A percentile compares a stretch with the other conserved stretches of the same genome.
These are phyloP conservation scores for Eucalyptus rudis DNA, from an alignment of 345 rosid species.

Conservation along the genomic window DNA sequence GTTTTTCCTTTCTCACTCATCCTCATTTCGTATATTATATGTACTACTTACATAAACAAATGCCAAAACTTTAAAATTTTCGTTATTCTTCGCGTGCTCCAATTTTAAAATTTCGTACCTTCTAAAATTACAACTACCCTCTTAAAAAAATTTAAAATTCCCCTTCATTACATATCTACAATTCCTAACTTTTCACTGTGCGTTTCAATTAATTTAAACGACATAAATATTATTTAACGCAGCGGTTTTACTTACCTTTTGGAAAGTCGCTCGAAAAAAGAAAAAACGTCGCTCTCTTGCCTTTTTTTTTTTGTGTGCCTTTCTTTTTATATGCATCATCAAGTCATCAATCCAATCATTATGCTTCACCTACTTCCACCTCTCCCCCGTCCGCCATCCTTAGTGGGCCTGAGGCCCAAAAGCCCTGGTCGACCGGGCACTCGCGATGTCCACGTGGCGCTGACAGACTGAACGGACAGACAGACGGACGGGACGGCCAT, in stretches of 20 bases:
- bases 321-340: background rate
- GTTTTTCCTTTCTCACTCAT: background rate
- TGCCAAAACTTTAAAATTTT: too few relatives aligned
- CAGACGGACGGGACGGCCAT: background rate
- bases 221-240: background rate
- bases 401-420: background rate
- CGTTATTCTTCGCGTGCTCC: accelerated
- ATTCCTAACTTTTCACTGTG: background rate
- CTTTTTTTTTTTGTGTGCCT: background rate
- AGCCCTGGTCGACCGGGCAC: background rate
- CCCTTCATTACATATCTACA: background rate
- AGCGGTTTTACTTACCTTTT: background rate
- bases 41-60: background rate
- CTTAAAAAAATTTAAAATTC: background rate
- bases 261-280: background rate
- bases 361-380: background rate
- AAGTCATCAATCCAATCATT: background rate
- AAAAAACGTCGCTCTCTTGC: background rate
- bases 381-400: background rate
- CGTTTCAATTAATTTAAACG: background rate
- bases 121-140: background rate
- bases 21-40: background rate
- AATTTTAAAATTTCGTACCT: background rate
- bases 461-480: background rate
- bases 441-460: background rate